These are phyloP conservation scores for Cercospora brassicicola DNA, from an alignment of 2,329 filamentous ascomycete species.

Conservation along the genomic window DNA sequence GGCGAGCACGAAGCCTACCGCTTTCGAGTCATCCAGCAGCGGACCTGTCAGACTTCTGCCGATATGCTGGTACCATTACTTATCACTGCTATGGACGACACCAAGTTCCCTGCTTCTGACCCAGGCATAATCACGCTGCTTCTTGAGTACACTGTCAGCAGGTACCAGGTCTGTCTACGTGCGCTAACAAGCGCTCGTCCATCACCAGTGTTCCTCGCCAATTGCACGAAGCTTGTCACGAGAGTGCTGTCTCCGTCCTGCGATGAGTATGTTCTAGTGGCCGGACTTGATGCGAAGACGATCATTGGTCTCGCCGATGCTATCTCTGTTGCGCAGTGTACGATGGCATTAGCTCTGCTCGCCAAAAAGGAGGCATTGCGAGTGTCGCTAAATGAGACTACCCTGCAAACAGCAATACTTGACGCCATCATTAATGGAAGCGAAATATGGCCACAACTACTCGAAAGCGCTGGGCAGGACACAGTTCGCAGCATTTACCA, in stretches of 20 bases:
- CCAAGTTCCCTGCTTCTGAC: conserved; percentile 20
- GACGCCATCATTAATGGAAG: conserved; percentile 44
- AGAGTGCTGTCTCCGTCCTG: conserved; percentile 20
- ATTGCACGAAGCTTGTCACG: conserved; percentile 22
- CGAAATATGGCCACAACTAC: conserved; percentile 47
- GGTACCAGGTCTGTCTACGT: conserved; percentile 14
- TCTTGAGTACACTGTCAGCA: conserved; percentile 18
- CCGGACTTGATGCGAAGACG: conserved; percentile 16
- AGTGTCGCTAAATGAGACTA: conserved; percentile 14
- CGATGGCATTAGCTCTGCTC: conserved; percentile 21
- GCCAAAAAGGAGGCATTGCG: conserved; percentile 6
- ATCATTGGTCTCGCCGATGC: conserved; percentile 27
- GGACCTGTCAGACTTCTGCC: conserved; percentile 17
- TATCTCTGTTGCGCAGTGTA: conserved; percentile 29
- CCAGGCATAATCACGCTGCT: conserved; percentile 19
- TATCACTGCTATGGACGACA: conserved; percentile 22
- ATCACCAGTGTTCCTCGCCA: conserved; percentile 17
- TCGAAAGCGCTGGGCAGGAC: conserved; percentile 40
- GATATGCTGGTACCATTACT: conserved; percentile 21
- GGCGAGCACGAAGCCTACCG: conserved; percentile 22
- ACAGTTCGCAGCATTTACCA: conserved; percentile 32
- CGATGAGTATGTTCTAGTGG: not conserved
- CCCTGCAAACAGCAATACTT: conserved; percentile 39
- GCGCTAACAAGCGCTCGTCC: conserved; percentile 12
- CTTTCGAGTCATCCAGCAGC: conserved; percentile 27